Base-by-base conservation (phyloP, 768 basidiomycete genomes). In the Agrocybe praecox region DNA sequence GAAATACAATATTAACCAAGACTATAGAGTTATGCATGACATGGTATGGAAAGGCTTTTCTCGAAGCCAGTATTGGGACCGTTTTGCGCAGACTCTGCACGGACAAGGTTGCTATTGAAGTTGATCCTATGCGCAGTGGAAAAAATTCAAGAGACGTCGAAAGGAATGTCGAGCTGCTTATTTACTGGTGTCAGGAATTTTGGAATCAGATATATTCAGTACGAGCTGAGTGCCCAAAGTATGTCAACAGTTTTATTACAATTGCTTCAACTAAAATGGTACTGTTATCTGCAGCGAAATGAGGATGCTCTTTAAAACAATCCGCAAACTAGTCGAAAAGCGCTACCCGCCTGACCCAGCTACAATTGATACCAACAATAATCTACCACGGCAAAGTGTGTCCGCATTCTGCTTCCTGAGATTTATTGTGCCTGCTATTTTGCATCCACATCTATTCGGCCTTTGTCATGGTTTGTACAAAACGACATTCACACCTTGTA, bases 351-450 rank as follows among this genome's bases (percentile, higher is more conserved):
- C 76, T 22, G 76, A 78, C 43, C 71, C 75, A 19, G 60, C 61
- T 9, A 59, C 71, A 10, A 74, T 79, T 8, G 80, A 78, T 14
- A 74, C 75, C 23, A 80, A 79, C 58, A 73, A 70, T 40, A 79
- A 88, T 29, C 72, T 92, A 29, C 89, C 85, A 32, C 86, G 84
- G 81, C 92, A 94, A 67, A 87, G 89, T 63, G 90, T 96, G 43
- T 92, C 90, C 33, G 93, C 94, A 1, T 95, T 96, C 67, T 86
- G 90, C 67, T 96, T 95, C 72, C 80, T 96, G 43, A 84, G 94
- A 42, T 94, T 95, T 70, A 88, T 96, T 58, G 90, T 92, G 22
- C 94, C 94, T 32, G 94, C 90, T 21, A 90, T 96, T 55, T 79
- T 95, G n/a, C 84, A 92, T 67, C 94, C 94, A 1, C 90, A 94